Evolutionary conservation across 2,329 filamentous ascomycete species (phyloP).

Genomic region (Penicillium sp.): DNA sequence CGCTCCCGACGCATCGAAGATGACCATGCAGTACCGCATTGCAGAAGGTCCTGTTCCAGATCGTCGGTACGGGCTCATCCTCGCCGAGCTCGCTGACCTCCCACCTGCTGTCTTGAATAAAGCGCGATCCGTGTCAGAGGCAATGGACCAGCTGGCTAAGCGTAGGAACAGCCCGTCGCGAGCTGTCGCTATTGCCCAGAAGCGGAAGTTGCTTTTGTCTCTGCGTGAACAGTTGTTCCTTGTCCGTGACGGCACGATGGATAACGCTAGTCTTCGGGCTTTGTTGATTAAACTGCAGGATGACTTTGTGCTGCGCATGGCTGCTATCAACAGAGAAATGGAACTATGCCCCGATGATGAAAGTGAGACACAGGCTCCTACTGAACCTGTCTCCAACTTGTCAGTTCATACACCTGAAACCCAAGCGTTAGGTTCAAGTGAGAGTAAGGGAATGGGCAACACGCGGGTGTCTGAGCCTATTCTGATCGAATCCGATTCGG

Average conservation of each 20-base stretch:
- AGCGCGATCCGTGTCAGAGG: conserved; percentile 64
- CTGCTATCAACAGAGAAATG: conserved; percentile 54
- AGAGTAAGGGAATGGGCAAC: neutral
- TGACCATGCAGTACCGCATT: conserved; percentile 88
- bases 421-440: neutral
- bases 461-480: neutral
- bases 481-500: conserved; percentile 1
- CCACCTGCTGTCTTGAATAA: conserved; percentile 64
- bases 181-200: conserved; percentile 57
- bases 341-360: conserved; percentile 15
- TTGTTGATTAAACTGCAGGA: conserved; percentile 68
- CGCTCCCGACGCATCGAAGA: conserved; percentile 54
- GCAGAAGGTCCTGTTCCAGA: conserved; percentile 67
- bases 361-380: conserved; percentile 2
- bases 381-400: neutral
- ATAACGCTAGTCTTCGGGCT: conserved; percentile 58
- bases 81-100: conserved; percentile 73
- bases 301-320: conserved; percentile 73
- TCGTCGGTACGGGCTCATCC: conserved; percentile 76
- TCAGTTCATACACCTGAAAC: neutral
- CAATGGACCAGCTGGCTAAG: conserved; percentile 58
- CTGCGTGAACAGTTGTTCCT: conserved; percentile 71
- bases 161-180: conserved; percentile 58
- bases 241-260: conserved; percentile 62
- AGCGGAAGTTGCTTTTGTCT: conserved; percentile 69